Percentiles rank a stretch among this genome's conserved stretches.
Evolutionary conservation across 2,329 filamentous ascomycete species (phyloP).

Genomic region (Neofusicoccum cordaticola): DNA sequence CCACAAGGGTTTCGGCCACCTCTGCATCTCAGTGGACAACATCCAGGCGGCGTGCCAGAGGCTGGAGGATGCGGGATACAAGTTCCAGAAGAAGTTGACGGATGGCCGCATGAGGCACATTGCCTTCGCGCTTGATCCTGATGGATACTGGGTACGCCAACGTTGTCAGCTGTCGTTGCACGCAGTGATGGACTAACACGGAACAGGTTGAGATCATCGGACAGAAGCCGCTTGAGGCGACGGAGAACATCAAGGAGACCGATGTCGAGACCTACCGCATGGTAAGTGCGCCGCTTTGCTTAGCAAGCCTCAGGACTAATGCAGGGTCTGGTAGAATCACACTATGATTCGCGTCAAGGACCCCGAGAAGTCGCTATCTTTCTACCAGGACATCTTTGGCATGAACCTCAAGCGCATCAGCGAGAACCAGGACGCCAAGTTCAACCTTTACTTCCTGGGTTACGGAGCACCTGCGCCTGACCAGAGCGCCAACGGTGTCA

Average conservation of each 20-base stretch:
- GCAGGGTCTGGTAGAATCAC: constrained; percentile 60
- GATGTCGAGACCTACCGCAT: constrained; percentile 72
- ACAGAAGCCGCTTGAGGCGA: constrained; percentile 68
- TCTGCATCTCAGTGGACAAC: constrained; percentile 66
- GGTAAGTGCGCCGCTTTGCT: constrained; percentile 41
- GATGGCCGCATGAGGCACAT: constrained; percentile 70
- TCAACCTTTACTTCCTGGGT: constrained; percentile 91
- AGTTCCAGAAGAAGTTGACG: constrained; percentile 90
- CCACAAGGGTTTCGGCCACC: constrained; percentile 77
- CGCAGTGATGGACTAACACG: neutral
- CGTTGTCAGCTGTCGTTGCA: too few relatives aligned
- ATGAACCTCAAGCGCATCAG: constrained; percentile 76
- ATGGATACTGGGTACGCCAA: constrained; percentile 56
- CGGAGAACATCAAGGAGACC: constrained; percentile 68
- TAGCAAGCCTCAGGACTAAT: constrained; percentile 33
- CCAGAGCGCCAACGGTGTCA: constrained; percentile 54
- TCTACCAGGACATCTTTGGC: constrained; percentile 73
- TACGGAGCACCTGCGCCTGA: constrained; percentile 57
- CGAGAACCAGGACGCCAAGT: constrained; percentile 68
- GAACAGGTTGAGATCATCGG: constrained; percentile 66
- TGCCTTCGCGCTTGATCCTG: constrained; percentile 85
- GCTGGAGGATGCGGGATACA: constrained; percentile 84
- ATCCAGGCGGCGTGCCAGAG: constrained; percentile 87
- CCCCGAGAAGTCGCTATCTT: constrained; percentile 45
- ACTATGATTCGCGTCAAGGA: constrained; percentile 92